Evolutionary conservation across 768 basidiomycete species (phyloP).

Genomic region (Kwoniella dendrophila): DNA sequence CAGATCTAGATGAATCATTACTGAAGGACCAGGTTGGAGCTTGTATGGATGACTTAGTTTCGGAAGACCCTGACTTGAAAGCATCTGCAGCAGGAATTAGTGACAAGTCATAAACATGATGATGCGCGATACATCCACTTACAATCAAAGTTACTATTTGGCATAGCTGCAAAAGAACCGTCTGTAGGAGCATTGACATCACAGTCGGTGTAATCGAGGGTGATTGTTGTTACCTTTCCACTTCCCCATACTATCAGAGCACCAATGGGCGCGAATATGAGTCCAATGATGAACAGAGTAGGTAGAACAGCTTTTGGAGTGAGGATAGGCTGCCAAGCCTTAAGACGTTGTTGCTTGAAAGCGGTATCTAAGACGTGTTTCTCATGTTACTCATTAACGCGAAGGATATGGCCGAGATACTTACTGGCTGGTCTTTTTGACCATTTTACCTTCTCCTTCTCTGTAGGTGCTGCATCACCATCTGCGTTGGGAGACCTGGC

Average conservation of each 20-base stretch:
- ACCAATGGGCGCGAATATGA: conserved; percentile 95
- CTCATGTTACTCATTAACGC: not conserved
- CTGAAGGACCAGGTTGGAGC: conserved; percentile 74
- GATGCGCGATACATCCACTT: conserved; percentile 27
- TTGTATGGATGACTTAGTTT: conserved; percentile 55
- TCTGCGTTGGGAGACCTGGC: conserved; percentile 37
- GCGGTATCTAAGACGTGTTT: conserved; percentile 72
- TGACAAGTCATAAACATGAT: not conserved
- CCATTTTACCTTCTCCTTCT: conserved; percentile 55
- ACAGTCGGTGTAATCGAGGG: conserved; percentile 92
- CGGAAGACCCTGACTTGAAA: conserved; percentile 57
- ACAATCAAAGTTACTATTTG: conserved; percentile 56
- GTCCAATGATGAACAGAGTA: conserved; percentile 89
- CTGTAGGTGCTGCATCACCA: conserved; percentile 39
- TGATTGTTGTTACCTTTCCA: conserved; percentile 83
- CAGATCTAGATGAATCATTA: conserved; percentile 61
- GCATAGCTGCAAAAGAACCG: conserved; percentile 63
- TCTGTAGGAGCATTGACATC: conserved; percentile 64
- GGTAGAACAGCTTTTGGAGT: conserved; percentile 97
- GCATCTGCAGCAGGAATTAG: conserved; percentile 34
- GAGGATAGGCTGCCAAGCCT: conserved; percentile 99
- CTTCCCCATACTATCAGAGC: conserved; percentile 92
- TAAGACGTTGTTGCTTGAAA: conserved; percentile 98
- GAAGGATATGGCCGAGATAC: conserved; percentile 21
- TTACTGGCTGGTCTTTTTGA: conserved; percentile 56